Base-by-base conservation (phyloP, 495 filamentous ascomycete genomes). In the Durotheca rogersii region DNA sequence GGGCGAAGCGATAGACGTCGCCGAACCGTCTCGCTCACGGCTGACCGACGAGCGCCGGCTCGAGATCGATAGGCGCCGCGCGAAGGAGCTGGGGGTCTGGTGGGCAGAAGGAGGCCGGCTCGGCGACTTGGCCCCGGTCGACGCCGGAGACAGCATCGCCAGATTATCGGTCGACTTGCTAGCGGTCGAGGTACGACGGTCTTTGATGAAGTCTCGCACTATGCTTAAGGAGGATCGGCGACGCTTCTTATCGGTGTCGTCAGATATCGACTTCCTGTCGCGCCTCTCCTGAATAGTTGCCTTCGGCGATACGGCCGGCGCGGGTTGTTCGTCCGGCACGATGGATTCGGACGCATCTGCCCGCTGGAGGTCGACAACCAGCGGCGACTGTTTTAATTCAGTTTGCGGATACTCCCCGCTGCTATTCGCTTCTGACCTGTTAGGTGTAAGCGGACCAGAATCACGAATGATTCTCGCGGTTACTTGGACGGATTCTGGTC, bases 391-490 rank as follows among this genome's bases (percentile, higher is more conserved):
- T 59, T 88, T 82, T 31, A 90, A 74, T 31, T 86, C 81, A 29
- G 85, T 67, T 4, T 74, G 70, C 25, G 64, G 68, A 15, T 60
- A 69, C 10, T 76, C 75, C n/a, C 61, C 49, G 17, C 67, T 68
- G n/a, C 46, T 49, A 11, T 64, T 65, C 9, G 49, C 41, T 31
- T 78, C 72, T 10, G 77, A 62, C 16, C 51, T 80, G 69, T 36
- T 72, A 56, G 52, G 71, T 61, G 71, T 79, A 60, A 41, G 67
- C 18, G 67, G 71, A 41, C 38, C 65, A 27, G 75, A 66, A 39
- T 88, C 83, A 19, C 87, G 79, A 20, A 92, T 68, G 31, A 92
- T 90, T 15, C 84, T 81, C 19, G 89, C 85, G 0, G 86, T 90
- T 6, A 93, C 88, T 25, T 90, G 89, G 7, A 93, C 79, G 9